Evolutionary conservation across 192 early-diverging fungal species (phyloP).

Genomic region (Jimgerdemannia flammicorona): DNA sequence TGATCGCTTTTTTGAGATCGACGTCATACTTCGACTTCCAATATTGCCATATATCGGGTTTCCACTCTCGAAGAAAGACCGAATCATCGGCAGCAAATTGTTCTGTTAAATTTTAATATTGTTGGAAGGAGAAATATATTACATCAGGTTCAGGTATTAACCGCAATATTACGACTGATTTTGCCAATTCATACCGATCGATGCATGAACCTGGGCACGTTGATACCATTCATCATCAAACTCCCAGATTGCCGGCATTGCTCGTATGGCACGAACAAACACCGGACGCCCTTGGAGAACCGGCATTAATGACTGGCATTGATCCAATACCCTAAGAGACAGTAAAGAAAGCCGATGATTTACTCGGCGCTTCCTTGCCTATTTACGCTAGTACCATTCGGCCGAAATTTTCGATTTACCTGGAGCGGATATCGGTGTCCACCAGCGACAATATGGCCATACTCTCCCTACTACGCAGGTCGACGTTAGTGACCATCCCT

Average conservation of each 20-base stretch:
- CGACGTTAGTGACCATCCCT: neutral
- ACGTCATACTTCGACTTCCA: no score
- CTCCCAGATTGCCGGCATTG: neutral
- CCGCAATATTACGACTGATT: neutral
- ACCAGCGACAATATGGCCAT: neutral
- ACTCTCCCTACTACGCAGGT: neutral
- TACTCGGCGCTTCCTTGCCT: neutral
- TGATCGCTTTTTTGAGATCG: no score
- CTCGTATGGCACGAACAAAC: neutral
- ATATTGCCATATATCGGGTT: no score
- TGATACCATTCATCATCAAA: neutral
- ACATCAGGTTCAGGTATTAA: no score
- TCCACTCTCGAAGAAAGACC: no score
- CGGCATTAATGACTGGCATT: neutral
- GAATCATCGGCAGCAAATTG: no score
- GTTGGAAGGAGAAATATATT: no score
- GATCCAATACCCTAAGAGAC: neutral
- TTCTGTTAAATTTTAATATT: neutral
- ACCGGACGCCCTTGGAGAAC: neutral
- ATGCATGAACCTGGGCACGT: neutral
- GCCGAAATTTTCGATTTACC: neutral
- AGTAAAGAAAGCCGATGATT: neutral
- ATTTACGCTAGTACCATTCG: neutral
- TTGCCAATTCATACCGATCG: neutral
- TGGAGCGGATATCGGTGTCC: neutral